Base-by-base conservation (phyloP, 768 basidiomycete genomes). In the Podaxis carcinomalis region DNA sequence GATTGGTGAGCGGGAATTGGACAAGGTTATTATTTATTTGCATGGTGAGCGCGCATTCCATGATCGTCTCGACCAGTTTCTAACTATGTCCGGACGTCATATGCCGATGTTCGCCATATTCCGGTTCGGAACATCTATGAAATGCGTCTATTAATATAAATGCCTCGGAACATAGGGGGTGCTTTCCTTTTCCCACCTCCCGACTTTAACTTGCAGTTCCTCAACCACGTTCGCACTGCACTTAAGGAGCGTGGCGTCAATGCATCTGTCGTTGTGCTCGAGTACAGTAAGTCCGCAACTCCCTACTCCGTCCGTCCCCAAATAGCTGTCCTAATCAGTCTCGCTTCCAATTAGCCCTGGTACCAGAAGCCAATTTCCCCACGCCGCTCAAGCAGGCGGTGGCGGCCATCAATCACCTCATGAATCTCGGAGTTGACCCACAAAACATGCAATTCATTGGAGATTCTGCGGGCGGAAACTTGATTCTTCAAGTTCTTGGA, bases 391-490 rank as follows among this genome's bases (percentile, higher is more conserved):
- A 69, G 32, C 72, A 75, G 56, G 63, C 67, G 4, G 63, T 67
- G 0, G 56, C 64, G 4, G 72, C 70, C 23, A 66, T 76, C 40
- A 65, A 71, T 16, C 68, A 69, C 62, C 67, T 77, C 5, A 44
- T 73, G 23, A 62, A 64, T 13, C 61, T 70, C 2, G 75, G 74
- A 25, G 68, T 72, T 54, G 56, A 67, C 39, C 72, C 73, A 1
- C 67, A 72, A 50, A 72, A 75, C 61, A 69, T 77, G 37, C 68
- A 70, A 25, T 61, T 77, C 36, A 64, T 66, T 1, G 74, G 75
- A 4, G 75, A 77, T 61, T 77, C 75, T 1, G 74, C 75, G 1
- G 75, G 75, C n/a, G 75, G 62, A 14, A 69, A 70, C 42, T 65
- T 75, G 42, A 59, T 70, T 32, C 57, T 71, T 5, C 70, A 73